Conservation (phyloP, 345 rosid species). For the Fremontodendron californicum region DNA sequence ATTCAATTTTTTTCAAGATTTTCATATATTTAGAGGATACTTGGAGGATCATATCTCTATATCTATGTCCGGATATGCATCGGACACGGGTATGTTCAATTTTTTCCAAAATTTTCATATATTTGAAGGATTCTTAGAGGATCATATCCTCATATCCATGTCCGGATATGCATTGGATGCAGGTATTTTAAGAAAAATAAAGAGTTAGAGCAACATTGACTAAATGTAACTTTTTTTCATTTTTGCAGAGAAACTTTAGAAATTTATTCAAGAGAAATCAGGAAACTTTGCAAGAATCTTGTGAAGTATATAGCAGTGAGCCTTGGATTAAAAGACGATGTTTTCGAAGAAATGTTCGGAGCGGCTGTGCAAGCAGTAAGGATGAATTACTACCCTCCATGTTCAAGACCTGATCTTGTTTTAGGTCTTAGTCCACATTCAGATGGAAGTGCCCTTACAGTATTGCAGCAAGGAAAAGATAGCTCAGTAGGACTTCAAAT, state of each 20-base stretch:
- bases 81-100: no score
- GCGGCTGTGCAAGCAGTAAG: conserved; percentile 87
- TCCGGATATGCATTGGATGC: no score
- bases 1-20: no score
- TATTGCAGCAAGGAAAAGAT: conserved; percentile 71
- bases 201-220: no score
- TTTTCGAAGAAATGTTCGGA: conserved; percentile 74
- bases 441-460: conserved; percentile 96
- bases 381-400: conserved; percentile 96
- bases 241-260: conserved; percentile 63
- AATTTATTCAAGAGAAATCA: conserved; percentile 56
- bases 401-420: conserved; percentile 94
- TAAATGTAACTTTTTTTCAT: not conserved
- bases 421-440: conserved; percentile 95
- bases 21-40: no score
- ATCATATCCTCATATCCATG: no score
- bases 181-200: no score
- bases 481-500: conserved; percentile 77
- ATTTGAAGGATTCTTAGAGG: no score
- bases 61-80: no score
- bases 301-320: conserved; percentile 54
- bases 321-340: conserved; percentile 52
- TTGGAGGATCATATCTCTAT: no score
- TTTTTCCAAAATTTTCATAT: no score
- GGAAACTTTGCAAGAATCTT: conserved; percentile 63